Base-by-base conservation (phyloP, 176 grass and related monocot genomes). In the Ampelocalamus luodianensis region DNA sequence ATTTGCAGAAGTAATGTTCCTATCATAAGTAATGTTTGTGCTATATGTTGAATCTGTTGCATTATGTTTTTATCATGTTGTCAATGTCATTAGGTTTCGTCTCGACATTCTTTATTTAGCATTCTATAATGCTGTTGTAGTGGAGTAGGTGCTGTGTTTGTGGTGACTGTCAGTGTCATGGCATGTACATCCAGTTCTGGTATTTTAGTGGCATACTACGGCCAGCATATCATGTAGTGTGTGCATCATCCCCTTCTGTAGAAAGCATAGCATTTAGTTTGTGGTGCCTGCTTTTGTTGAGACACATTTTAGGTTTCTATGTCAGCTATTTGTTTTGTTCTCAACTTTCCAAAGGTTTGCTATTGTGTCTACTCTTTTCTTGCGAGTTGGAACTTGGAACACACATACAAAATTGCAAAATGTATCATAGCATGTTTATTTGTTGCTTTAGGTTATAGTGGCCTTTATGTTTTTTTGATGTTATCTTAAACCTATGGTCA, bases 61-160 rank as follows among this genome's bases (percentile, higher is more conserved):
- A 68, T 81, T 55, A 74, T 53, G 38, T 43, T 89, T 26, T 63
- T 65, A 29, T 54, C 26, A 36, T 59, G 51, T 63, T 85, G 43
- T 62, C 26, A 26, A 23, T 10, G 11, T 10, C 24, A 24, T 71
- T 78, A 72, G 42, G 15, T 50, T 80, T 20, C 34, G 46, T 22
- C 32, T 81, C 3, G 7, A 48, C 71, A 6, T 72, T 79, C 37
- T 60, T 85, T n/a, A 20, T 12, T 68, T 66, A 27, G 32, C 76
- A 42, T 79, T 71, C 37, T 79, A 16, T 54, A 73, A 22, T 32
- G 24, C 14, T 45, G 12, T 44, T 71, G 22, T 4, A 62, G 24
- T 72, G 40, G 43, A 48, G 23, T 15, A 71, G 50, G 51, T 71
- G 64, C 22, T 40, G 23, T 48, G 42, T 81, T 46, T 74, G 20